These are phyloP conservation scores for Tubosaeta brunneosetosa DNA, from an alignment of 768 basidiomycete genomes.

Conservation along the genomic window DNA sequence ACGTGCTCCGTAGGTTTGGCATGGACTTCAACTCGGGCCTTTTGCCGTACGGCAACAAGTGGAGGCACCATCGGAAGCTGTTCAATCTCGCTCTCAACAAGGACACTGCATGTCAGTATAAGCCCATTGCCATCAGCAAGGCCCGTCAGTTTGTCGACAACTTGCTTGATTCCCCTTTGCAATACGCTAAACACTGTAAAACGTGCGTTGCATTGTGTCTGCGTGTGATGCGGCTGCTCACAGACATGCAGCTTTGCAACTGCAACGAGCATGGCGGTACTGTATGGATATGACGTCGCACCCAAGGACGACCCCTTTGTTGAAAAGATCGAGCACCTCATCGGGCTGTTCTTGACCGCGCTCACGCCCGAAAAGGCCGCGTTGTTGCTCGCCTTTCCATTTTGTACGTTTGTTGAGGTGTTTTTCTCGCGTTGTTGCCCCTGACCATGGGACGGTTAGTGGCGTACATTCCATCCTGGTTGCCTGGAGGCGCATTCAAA, in stretches of 20 bases:
- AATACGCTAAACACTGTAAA: conserved; percentile 13
- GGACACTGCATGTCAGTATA: conserved; percentile 9
- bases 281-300: conserved; percentile 25
- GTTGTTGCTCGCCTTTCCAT: conserved; percentile 19
- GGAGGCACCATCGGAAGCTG: conserved; percentile 30
- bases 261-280: conserved; percentile 20
- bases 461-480: conserved; percentile 30
- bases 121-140: conserved; percentile 13
- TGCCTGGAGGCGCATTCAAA: conserved; percentile 31
- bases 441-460: conserved; percentile 9
- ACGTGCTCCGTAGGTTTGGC: conserved; percentile 20
- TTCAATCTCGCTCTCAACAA: conserved; percentile 19
- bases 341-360: conserved; percentile 7
- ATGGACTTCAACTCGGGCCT: conserved; percentile 28
- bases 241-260: conserved; percentile 15
- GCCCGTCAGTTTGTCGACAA: conserved; percentile 21
- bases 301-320: conserved; percentile 27
- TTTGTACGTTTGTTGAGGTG: conserved; percentile 15
- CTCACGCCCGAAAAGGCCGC: conserved; percentile 23
- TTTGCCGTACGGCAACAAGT: conserved; percentile 27
- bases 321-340: conserved; percentile 9
- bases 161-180: conserved; percentile 16
- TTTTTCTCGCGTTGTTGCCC: neutral
- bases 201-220: conserved; percentile 12
- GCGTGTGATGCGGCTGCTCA: neutral